Percentiles rank a stretch among this genome's conserved stretches.
Evolutionary conservation across 1,139 yeast species (phyloP).

Genomic region (Meyerozyma carpophila): DNA sequence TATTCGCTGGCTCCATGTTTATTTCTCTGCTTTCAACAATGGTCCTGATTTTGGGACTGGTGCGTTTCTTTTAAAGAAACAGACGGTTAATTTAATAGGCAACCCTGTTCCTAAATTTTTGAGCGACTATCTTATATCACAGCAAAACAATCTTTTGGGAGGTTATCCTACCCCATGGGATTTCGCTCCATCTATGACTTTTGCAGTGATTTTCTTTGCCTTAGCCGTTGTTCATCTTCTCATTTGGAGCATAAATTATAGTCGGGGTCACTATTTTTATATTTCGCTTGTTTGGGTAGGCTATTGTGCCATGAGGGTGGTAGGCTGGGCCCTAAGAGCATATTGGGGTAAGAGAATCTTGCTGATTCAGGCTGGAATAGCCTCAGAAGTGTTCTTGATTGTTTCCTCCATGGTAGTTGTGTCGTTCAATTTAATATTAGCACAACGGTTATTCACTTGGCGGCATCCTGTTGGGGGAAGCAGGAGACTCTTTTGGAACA

Average conservation of each 20-base stretch:
- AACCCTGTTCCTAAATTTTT: slow-evolving; percentile 31
- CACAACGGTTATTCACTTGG: slow-evolving; percentile 79
- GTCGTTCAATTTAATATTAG: slow-evolving; percentile 58
- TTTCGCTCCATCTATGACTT: slow-evolving; percentile 57
- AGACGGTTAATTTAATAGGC: slow-evolving; percentile 23
- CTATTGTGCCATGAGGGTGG: slow-evolving; percentile 46
- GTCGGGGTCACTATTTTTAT: slow-evolving; percentile 63
- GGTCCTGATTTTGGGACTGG: slow-evolving; percentile 53
- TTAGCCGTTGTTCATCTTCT: slow-evolving; percentile 42
- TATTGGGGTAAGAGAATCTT: slow-evolving; percentile 51
- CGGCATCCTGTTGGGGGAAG: slow-evolving; percentile 76
- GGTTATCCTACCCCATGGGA: slow-evolving; percentile 56
- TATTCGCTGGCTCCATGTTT: neutral
- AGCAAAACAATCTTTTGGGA: slow-evolving; percentile 58
- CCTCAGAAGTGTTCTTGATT: slow-evolving; percentile 55
- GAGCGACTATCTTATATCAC: slow-evolving; percentile 26
- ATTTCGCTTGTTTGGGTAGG: slow-evolving; percentile 50
- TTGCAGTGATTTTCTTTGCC: slow-evolving; percentile 49
- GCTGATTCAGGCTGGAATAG: slow-evolving; percentile 47
- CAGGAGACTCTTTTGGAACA: slow-evolving; percentile 45
- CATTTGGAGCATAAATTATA: slow-evolving; percentile 46
- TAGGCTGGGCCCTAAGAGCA: slow-evolving; percentile 60
- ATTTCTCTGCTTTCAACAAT: slow-evolving; percentile 23
- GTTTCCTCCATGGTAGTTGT: slow-evolving; percentile 53
- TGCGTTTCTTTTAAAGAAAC: slow-evolving; percentile 25